Percentiles rank a stretch among this genome's conserved stretches.
phyloP scores from a whole-genome alignment of 805 yeast genomes.

The Saturnispora kantuleensis region DNA sequence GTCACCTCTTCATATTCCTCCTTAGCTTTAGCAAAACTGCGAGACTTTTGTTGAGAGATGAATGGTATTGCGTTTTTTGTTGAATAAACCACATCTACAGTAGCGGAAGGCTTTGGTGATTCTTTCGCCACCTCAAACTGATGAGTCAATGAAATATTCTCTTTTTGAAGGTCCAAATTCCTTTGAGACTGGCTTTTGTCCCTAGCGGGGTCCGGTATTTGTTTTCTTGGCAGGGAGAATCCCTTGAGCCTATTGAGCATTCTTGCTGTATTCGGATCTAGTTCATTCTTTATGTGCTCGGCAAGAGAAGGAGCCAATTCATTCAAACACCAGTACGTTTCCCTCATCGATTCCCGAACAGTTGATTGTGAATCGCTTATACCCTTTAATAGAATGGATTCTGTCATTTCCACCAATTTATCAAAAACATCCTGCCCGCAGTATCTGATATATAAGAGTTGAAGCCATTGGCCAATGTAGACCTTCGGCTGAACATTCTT shows the following conservation, averaged over 20 bases:
- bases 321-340: conserved; percentile 62
- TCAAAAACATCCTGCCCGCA: conserved; percentile 25
- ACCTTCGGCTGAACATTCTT: conserved; percentile 64
- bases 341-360: conserved; percentile 68
- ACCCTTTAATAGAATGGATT: conserved; percentile 46
- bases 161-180: neutral
- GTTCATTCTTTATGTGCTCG: conserved; percentile 25
- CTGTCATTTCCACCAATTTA: conserved; percentile 33
- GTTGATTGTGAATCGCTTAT: conserved; percentile 70
- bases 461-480: conserved; percentile 62
- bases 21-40: conserved; percentile 1
- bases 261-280: conserved; percentile 40
- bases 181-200: conserved; percentile 27
- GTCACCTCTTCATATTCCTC: conserved; percentile 15
- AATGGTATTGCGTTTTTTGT: conserved; percentile 1
- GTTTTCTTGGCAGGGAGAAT: conserved; percentile 25
- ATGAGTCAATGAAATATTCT: neutral
- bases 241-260: conserved; percentile 51
- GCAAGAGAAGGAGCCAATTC: conserved; percentile 45
- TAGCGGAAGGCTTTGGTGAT: no score
- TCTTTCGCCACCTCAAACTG: no score
- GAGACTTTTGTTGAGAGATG: neutral
- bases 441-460: conserved; percentile 47
- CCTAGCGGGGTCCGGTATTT: conserved; percentile 40
- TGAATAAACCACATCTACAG: neutral